A percentile compares a stretch with the other conserved stretches of the same genome.
phyloP scores from a whole-genome alignment of 257 asterid genomes.

The Petunia secreta region DNA sequence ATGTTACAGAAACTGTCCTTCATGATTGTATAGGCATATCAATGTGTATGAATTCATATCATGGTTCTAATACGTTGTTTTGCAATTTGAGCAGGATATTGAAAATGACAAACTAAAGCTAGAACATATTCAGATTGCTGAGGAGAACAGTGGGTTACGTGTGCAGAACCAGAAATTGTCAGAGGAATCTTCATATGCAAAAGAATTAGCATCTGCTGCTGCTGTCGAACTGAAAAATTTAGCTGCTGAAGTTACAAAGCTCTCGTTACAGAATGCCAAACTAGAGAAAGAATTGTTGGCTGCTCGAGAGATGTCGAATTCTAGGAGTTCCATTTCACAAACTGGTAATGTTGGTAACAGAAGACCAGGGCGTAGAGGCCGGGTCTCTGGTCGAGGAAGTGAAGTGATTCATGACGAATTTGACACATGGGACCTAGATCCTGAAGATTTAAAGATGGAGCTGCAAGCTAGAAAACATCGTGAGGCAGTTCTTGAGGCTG shows the following conservation, averaged over 20 bases:
- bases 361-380: slow-evolving; percentile 62
- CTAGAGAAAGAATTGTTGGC: slow-evolving; percentile 76
- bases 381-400: slow-evolving; percentile 55
- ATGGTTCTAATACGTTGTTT: slow-evolving; percentile 24
- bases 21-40: slow-evolving; percentile 9
- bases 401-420: slow-evolving; percentile 67
- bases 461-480: slow-evolving; percentile 84
- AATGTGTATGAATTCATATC: slow-evolving; percentile 17
- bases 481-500: slow-evolving; percentile 91
- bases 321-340: slow-evolving; percentile 53
- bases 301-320: slow-evolving; percentile 56
- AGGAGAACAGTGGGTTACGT: slow-evolving; percentile 82
- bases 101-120: slow-evolving; percentile 84
- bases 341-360: slow-evolving; percentile 54
- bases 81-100: slow-evolving; percentile 60
- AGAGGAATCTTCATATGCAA: slow-evolving; percentile 96
- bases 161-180: slow-evolving; percentile 90
- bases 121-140: slow-evolving; percentile 71
- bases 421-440: slow-evolving; percentile 78
- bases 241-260: slow-evolving; percentile 94
- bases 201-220: slow-evolving; percentile 98
- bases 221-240: slow-evolving; percentile 90
- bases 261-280: slow-evolving; percentile 77
- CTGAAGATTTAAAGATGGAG: slow-evolving; percentile 83
- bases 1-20: background rate